These are phyloP conservation scores for Cordyceps javanica DNA, from an alignment of 2,329 filamentous ascomycete species.

Conservation along the genomic window DNA sequence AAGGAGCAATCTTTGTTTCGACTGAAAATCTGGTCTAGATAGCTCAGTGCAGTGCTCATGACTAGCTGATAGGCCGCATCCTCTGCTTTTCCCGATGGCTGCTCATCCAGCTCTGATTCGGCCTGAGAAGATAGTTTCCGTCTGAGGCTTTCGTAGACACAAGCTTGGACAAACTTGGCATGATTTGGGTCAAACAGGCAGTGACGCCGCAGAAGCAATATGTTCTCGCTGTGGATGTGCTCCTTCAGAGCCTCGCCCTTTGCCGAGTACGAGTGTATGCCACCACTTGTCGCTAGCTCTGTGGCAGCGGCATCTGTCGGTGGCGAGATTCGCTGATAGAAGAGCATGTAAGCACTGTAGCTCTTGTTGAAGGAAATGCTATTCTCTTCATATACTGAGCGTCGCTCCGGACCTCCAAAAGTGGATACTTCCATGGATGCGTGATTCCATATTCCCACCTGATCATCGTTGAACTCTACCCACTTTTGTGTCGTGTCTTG, in stretches of 20 bases:
- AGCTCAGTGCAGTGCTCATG: slow-evolving; percentile 52
- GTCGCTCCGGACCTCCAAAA: slow-evolving; percentile 66
- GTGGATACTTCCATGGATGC: slow-evolving; percentile 66
- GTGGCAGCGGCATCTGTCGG: slow-evolving; percentile 33
- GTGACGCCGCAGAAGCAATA: slow-evolving; percentile 65
- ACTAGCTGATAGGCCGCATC: slow-evolving; percentile 38
- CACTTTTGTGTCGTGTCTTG: slow-evolving; percentile 49
- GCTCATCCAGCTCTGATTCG: neutral
- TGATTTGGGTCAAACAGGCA: slow-evolving; percentile 73
- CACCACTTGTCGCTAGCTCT: neutral
- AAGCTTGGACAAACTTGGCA: slow-evolving; percentile 55
- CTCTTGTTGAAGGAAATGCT: slow-evolving; percentile 56
- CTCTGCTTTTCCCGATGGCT: neutral
- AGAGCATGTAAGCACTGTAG: slow-evolving; percentile 94
- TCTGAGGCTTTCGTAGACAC: slow-evolving; percentile 37
- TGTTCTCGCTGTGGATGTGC: slow-evolving; percentile 68
- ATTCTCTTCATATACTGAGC: slow-evolving; percentile 38
- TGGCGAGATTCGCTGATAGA: slow-evolving; percentile 77
- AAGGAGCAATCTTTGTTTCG: slow-evolving; percentile 63
- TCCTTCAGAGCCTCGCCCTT: slow-evolving; percentile 42
- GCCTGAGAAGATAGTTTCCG: neutral
- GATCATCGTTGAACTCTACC: slow-evolving; percentile 94
- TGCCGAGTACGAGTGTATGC: slow-evolving; percentile 22
- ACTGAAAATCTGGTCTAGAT: slow-evolving; percentile 70
- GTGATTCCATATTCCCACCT: slow-evolving; percentile 70